Base-by-base conservation (phyloP, 2,329 filamentous ascomycete species). In the Colletotrichum sp. region DNA sequence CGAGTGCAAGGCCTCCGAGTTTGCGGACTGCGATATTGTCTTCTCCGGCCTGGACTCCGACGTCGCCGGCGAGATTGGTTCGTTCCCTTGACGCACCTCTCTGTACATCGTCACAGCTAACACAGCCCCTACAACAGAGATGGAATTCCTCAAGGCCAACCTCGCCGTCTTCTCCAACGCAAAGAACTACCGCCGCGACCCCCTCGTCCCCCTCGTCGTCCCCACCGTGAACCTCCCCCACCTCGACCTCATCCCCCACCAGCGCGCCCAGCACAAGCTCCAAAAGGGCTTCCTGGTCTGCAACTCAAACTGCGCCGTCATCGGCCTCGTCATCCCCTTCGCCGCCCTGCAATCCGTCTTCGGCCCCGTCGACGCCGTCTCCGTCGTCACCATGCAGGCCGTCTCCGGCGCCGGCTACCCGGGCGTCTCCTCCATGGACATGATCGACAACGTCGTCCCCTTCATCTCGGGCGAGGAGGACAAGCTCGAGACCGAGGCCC, bases 301-400 rank as follows among this genome's bases (percentile, higher is more conserved):
- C 91, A 99, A 99, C 89, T 98, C 95, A 79, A 99, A 99, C 88
- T 99, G 97, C 87, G 96, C 96, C 72, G 96, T 98, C 82, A 98
- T 99, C 81, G 96, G 96, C 64, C 92, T 99, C 75, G 96, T 98
- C 77, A 98, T 98, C 78, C 97, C 97, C 28, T 96, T 98, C 82
- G 96, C 96, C 13, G 96, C 96, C 18, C 92, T 99, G 44, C 95
- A 98, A 85, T 92, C 93, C 69, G 93, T 92, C 80, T 98, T 99
- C 82, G 97, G 96, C 60, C 93, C 94, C 81, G 94, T 98, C 79
- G 94, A 95, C 77, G 85, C 87, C 80, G 92, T 92, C 80, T 92
- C 89, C 79, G 95, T 99, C 69, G 96, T 98, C 80, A 99, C 97
- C 59, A 93, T 98, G 90, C 97, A 99, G 87, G 96, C 97, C 75